Conservation (phyloP, 768 basidiomycete species). For the Leccinum broughii region DNA sequence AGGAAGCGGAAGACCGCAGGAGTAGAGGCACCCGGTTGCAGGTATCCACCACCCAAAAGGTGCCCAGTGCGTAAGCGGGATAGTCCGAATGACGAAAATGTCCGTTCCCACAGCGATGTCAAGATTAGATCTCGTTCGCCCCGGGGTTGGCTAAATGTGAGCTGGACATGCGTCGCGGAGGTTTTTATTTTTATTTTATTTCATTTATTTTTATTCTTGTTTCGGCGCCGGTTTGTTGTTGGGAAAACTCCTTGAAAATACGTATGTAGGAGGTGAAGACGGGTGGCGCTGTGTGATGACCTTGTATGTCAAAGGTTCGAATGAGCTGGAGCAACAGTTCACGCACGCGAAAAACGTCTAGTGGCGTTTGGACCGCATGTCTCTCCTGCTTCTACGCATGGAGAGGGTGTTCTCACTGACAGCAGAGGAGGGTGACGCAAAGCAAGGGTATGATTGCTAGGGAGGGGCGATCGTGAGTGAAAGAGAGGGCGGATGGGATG, state of each 20-base stretch:
- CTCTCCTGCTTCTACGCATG: conserved; percentile 6
- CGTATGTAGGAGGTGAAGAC: neutral
- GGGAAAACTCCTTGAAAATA: conserved; percentile 7
- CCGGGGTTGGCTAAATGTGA: conserved; percentile 2
- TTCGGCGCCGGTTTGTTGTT: conserved; percentile 8
- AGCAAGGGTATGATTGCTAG: neutral
- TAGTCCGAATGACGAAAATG: conserved; percentile 27
- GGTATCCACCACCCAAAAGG: conserved; percentile 3
- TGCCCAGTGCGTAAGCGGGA: conserved; percentile 15
- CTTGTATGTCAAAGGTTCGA: conserved; percentile 6
- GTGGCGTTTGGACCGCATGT: conserved; percentile 31
- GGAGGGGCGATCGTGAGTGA: conserved; percentile 1
- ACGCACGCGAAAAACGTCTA: conserved; percentile 32
- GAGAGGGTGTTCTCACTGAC: conserved; percentile 8
- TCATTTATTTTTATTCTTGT: neutral
- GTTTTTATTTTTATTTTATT: neutral
- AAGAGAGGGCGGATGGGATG: neutral
- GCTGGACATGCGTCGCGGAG: neutral
- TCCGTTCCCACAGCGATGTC: conserved; percentile 22
- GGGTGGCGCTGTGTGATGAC: conserved; percentile 4
- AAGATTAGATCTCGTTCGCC: conserved; percentile 28
- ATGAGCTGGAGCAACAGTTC: conserved; percentile 14
- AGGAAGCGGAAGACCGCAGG: conserved; percentile 34
- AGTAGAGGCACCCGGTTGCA: conserved; percentile 12
- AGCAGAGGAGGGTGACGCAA: neutral